Evolutionary conservation across 495 filamentous ascomycete genomes (phyloP).

Genomic region (Friedmanniomyces simplex): DNA sequence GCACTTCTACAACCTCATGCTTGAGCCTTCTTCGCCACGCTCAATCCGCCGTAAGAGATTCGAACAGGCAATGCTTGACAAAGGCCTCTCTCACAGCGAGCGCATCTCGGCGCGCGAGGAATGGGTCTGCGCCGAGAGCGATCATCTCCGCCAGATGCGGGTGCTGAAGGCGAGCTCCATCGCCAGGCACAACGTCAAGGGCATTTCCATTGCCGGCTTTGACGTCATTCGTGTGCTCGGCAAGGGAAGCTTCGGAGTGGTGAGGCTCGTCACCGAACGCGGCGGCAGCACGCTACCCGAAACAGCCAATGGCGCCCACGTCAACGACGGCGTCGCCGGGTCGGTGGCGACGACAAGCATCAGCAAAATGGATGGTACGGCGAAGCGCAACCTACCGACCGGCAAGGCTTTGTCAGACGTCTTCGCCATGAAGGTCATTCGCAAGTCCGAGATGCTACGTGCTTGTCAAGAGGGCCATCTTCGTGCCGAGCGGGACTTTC

Average conservation of each 20-base stretch:
- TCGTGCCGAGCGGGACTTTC: conserved; percentile 80
- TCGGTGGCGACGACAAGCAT: conserved; percentile 4
- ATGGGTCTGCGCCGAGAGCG: conserved; percentile 57
- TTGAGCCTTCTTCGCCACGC: conserved; percentile 44
- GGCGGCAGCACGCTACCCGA: not conserved
- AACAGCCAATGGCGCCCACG: conserved; percentile 1
- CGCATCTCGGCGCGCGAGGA: conserved; percentile 41
- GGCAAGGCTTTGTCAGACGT: conserved; percentile 36
- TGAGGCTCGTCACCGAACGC: conserved; percentile 66
- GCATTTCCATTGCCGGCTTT: conserved; percentile 54
- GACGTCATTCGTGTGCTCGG: conserved; percentile 78
- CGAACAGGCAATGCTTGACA: conserved; percentile 48
- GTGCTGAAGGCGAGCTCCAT: conserved; percentile 54
- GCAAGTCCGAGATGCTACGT: conserved; percentile 79
- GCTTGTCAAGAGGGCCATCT: conserved; percentile 88
- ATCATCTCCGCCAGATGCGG: conserved; percentile 64
- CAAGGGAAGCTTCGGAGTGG: conserved; percentile 89
- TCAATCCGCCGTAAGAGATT: conserved; percentile 56
- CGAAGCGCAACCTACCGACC: conserved; percentile 13
- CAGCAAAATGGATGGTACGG: conserved; percentile 19
- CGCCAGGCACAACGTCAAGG: conserved; percentile 27
- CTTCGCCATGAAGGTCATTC: conserved; percentile 94
- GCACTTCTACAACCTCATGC: conserved; percentile 59
- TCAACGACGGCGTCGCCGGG: not conserved
- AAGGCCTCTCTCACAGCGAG: conserved; percentile 46